Evolutionary conservation across 1,284 basidiomycete genomes (phyloP).

Genomic region (Sanghuangporus baumii): DNA sequence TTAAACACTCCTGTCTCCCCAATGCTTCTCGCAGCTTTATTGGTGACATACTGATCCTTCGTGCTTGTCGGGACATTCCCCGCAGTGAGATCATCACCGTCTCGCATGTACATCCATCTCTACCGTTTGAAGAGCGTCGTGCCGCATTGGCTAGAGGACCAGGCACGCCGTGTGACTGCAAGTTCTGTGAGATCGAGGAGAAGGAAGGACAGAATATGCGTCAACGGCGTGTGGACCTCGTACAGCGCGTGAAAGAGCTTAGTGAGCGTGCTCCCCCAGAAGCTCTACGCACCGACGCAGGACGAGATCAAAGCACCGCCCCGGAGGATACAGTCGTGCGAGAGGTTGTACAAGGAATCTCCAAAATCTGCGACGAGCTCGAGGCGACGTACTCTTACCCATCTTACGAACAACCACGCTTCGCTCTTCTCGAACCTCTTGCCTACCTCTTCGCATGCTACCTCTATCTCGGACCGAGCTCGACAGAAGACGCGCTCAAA

Average conservation of each 20-base stretch:
- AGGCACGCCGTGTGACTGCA: constrained; percentile 6
- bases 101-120: constrained; percentile 3
- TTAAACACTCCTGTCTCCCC: constrained; percentile 14
- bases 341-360: constrained; percentile 10
- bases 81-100: constrained; percentile 7
- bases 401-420: constrained; percentile 10
- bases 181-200: constrained; percentile 15
- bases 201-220: constrained; percentile 8
- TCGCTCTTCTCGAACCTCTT: constrained; percentile 15
- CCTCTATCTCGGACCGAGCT: constrained; percentile 14
- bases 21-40: constrained; percentile 13
- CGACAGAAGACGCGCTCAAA: constrained; percentile 11
- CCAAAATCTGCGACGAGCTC: constrained; percentile 7
- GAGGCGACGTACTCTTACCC: constrained; percentile 12
- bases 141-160: constrained; percentile 4
- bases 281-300: constrained; percentile 11
- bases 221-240: constrained; percentile 11
- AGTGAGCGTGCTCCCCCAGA: constrained; percentile 12
- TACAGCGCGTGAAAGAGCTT: constrained; percentile 11
- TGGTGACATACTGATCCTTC: constrained; percentile 13
- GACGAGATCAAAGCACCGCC: constrained; percentile 1
- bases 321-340: constrained; percentile 11
- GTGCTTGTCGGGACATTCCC: constrained; percentile 10
- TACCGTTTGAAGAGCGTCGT: constrained; percentile 13
- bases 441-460: constrained; percentile 16